Base-by-base conservation (phyloP, 78 protist genomes). In the Dictyostelium intermedium region DNA sequence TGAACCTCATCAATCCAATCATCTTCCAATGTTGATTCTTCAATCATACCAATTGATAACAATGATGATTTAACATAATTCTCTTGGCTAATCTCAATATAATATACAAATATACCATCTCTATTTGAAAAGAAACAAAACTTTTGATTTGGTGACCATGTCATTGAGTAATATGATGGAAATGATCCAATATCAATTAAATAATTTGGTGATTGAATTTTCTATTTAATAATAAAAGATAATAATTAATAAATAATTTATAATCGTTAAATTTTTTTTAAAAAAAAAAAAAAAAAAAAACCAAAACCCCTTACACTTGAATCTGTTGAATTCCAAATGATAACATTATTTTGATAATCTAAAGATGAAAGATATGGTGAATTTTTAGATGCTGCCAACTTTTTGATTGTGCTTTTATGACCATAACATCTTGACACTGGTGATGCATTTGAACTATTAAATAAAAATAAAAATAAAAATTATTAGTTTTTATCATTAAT, bases 111-210 rank as follows among this genome's bases (percentile, higher is more conserved):
- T 13, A 87, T 63, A 41, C 93, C 93, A 14, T 87, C 93, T 18
- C 34, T 18, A 82, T 50, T 78, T 25, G 93, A 81, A 60, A 53
- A 47, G 50, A 87, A 87, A 25, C 82, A 56, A 32, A 37, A 87
- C 32, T 87, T 87, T 20, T 87, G 43, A 13, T 23, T 39, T 25
- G 93, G 85, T 13, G 93, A 87, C 93, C 93, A 87, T n/a, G 93
- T 30, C 34, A 61, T 16, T 30, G 93, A 76, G 18, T 35, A 32
- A 45, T 50, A 37, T 3, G 72, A 60, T 25, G 78, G 47, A 41
- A 87, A 35, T 18, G 82, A 45, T n/a, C 86, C 93, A 14, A 63
- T 37, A 79, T 87, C 93, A 37, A 61, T 66, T 14, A 87, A 32
- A 66, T 23, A 76, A 43, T 50, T 77, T 35, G 84, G 84, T 41